Evolutionary conservation across 257 asterid genomes (phyloP).

Genomic region (Ophiorrhiza pumila): DNA sequence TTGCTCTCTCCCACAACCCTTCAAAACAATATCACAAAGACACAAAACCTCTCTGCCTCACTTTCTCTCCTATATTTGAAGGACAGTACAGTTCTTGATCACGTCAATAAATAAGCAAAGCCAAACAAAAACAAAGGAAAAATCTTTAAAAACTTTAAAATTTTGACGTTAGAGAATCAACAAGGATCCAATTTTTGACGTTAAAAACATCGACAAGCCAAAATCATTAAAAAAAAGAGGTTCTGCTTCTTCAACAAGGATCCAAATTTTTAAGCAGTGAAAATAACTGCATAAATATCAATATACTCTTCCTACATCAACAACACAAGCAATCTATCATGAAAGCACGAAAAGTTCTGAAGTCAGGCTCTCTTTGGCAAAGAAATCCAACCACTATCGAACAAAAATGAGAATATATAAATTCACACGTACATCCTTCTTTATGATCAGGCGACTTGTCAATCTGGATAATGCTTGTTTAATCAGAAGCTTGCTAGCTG

Average conservation of each 20-base stretch:
- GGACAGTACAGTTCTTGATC: background rate
- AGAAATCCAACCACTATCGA: background rate
- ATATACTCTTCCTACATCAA: background rate
- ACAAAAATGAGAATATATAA: background rate
- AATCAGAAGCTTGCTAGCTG: conserved; percentile 52
- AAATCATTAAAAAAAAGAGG: background rate
- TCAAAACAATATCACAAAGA: background rate
- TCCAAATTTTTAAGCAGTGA: too few species aligned
- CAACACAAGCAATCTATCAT: background rate
- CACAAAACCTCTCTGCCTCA: background rate
- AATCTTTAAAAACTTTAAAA: background rate
- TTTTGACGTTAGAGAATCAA: background rate
- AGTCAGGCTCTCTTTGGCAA: background rate
- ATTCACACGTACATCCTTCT: conserved; percentile 48
- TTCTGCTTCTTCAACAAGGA: background rate
- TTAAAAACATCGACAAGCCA: background rate
- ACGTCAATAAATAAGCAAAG: background rate
- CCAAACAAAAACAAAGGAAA: background rate
- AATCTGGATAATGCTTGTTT: conserved; percentile 52
- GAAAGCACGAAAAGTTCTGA: background rate
- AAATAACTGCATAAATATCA: background rate
- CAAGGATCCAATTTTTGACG: too few species aligned
- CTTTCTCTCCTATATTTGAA: background rate
- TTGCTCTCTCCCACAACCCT: background rate
- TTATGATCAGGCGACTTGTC: conserved; percentile 52